Percentiles rank a stretch among this genome's conserved stretches.
Conservation (phyloP, 495 filamentous ascomycete species). For the Cairneyella variabilis region DNA sequence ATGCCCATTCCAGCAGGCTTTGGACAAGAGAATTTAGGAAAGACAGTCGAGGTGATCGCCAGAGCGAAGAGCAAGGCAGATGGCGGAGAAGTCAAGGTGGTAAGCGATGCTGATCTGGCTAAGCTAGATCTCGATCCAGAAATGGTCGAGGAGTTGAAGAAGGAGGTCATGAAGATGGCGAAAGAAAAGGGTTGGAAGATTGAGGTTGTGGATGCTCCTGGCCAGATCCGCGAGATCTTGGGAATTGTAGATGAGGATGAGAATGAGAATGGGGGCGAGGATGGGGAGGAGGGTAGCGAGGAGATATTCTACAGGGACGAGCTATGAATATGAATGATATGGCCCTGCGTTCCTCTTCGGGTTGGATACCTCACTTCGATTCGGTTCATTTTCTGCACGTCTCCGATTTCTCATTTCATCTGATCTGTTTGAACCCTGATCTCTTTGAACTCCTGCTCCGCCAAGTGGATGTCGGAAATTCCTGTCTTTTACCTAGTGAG, state of each 20-base stretch:
- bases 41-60: conserved; percentile 33
- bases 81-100: conserved; percentile 45
- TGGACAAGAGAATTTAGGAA: conserved; percentile 28
- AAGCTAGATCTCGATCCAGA: conserved; percentile 67
- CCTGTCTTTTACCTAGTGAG: too few relatives aligned
- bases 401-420: too few relatives aligned
- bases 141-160: conserved; percentile 59
- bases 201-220: conserved; percentile 42
- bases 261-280: conserved; percentile 35
- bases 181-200: conserved; percentile 54
- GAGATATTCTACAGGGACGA: conserved; percentile 24
- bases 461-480: too few relatives aligned
- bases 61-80: conserved; percentile 42
- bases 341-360: too few relatives aligned
- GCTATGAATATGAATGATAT: too few relatives aligned
- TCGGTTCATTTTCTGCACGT: too few relatives aligned
- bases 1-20: conserved; percentile 33
- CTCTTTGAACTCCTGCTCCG: too few relatives aligned
- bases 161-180: conserved; percentile 48
- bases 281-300: conserved; percentile 18
- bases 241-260: conserved; percentile 36
- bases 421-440: too few relatives aligned
- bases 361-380: too few relatives aligned
- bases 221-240: conserved; percentile 35
- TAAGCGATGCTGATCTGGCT: conserved; percentile 57